Evolutionary conservation across 768 basidiomycete genomes (phyloP), one percentile per base, ranked within the genome.

Genomic region (Melanogaster broomeanus): DNA sequence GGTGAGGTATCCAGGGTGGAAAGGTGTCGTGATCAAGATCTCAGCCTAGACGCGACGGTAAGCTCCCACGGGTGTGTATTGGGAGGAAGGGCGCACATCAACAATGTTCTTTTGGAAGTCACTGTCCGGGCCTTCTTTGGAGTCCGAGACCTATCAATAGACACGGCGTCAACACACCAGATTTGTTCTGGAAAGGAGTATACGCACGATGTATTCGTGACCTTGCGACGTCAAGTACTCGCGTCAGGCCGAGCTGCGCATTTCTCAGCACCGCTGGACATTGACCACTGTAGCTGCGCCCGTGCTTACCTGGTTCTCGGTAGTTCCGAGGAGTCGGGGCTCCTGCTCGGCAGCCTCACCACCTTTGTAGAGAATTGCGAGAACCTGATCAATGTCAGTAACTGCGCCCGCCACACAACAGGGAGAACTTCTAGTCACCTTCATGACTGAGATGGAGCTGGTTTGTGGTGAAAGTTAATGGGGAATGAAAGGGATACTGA

Each of bases 1-100:
- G 2, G 89, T 92, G 53, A 92, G 79, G 68, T 91, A 92, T 57
- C 85, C 89, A 49, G 89, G 89, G 68, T 92, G 89, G 83, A 92
- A 91, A 5, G 89, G 88, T 5, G 89, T 90, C 2, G 89, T 89
- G 66, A 90, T 90, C 63, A 90, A 67, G 51, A 90, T 80, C 67
- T 90, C 89, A 41, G 87, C 85, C 86, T 89, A 61, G 49, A 48
- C 33, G 49, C 47, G 43, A 39, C 47, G 15, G 52, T 52, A 33
- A 50, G 51, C 35, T 49, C 45, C 56, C 28, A 58, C 55, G 49
- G 55, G 53, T 25, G 44, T 28, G 19, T n/a, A 45, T 30, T 34
- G 35, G 33, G 3, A 42, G 7, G 22, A 41, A 41, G 13, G 37
- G 72, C 86, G 46, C 65, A 90, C 89, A 67, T 90, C 88, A 42